Conservation (phyloP, 75 land plant species). For the Sequoiadendron giganteum region DNA sequence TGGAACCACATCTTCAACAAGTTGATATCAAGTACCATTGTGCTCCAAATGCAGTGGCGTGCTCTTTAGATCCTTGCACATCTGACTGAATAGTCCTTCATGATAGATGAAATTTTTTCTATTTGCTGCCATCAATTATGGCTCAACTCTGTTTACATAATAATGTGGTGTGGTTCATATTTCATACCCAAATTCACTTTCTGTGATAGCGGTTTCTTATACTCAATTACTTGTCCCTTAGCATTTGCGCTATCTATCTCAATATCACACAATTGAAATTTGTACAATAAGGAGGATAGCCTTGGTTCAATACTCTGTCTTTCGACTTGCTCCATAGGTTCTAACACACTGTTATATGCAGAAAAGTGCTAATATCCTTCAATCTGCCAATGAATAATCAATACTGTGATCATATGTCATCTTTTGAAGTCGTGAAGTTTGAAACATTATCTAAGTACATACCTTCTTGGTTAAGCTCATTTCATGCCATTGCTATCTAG, state of each 20-base stretch:
- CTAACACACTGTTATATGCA: background rate
- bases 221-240: background rate
- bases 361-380: background rate
- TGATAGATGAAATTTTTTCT: too few species aligned
- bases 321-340: background rate
- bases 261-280: background rate
- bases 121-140: background rate
- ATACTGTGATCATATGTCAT: background rate
- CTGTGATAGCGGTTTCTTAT: background rate
- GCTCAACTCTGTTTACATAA: background rate
- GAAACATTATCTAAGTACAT: background rate
- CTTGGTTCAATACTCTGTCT: background rate
- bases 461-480: background rate
- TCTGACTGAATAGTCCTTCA: background rate
- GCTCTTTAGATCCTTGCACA: background rate
- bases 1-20: background rate
- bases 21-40: background rate
- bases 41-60: background rate
- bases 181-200: background rate
- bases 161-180: background rate
- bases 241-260: background rate
- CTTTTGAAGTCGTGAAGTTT: background rate
- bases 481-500: background rate
- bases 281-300: background rate
- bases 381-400: background rate